These are phyloP conservation scores for Amanita pseudoporphyria DNA, from an alignment of 768 basidiomycete species.

Conservation along the genomic window DNA sequence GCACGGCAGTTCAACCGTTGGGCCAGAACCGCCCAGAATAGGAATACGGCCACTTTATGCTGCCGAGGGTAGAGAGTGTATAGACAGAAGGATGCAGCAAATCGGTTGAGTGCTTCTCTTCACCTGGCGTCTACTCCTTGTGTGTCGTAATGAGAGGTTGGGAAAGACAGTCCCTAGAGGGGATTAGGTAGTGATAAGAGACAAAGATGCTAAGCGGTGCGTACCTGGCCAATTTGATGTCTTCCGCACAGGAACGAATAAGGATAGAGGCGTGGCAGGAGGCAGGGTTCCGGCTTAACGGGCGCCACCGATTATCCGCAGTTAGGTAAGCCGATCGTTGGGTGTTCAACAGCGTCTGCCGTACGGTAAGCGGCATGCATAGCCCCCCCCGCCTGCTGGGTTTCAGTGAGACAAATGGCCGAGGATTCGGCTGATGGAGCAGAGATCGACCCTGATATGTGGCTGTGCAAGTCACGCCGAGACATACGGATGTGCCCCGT, in stretches of 20 bases:
- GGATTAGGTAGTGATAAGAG: neutral
- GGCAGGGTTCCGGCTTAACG: neutral
- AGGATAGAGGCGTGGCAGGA: neutral
- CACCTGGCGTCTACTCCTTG: neutral
- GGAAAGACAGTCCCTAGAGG: too few species aligned
- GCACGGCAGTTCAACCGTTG: neutral
- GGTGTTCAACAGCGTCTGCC: neutral
- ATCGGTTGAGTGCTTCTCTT: too few species aligned
- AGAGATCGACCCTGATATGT: too few species aligned
- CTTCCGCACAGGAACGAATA: neutral
- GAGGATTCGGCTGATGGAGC: too few species aligned
- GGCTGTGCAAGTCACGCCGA: too few species aligned
- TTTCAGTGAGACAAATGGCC: too few species aligned
- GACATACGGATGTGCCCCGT: too few species aligned
- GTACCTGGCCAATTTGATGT: neutral
- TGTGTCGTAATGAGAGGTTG: too few species aligned
- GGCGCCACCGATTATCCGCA: neutral
- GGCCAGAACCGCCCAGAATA: neutral
- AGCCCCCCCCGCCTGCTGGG: too few species aligned
- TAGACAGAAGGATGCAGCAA: neutral
- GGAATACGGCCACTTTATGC: neutral
- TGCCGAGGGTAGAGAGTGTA: neutral
- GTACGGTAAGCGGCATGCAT: too few species aligned
- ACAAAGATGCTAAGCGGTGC: neutral
- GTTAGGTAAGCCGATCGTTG: slow-evolving; percentile 1